Conservation (phyloP, 2,329 filamentous ascomycete species). For the Botrytis pseudocinerea region DNA sequence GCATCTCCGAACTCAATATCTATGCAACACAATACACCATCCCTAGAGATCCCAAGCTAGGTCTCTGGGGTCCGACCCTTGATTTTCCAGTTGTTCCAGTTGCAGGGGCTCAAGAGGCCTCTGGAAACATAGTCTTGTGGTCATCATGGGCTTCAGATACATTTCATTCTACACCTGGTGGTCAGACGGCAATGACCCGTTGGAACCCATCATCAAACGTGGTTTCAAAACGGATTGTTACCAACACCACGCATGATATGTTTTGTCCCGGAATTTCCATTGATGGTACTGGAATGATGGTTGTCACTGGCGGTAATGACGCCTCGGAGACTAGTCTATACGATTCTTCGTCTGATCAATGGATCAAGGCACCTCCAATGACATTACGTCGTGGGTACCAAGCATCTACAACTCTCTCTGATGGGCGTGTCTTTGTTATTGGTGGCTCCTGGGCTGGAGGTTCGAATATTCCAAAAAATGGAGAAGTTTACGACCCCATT, state of each 20-base stretch:
- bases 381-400: conserved; percentile 11
- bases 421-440: conserved; percentile 11
- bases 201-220: neutral
- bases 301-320: conserved; percentile 16
- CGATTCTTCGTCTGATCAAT: conserved; percentile 8
- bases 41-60: neutral
- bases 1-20: conserved; percentile 5
- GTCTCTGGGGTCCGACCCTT: conserved; percentile 7
- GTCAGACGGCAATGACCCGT: conserved; percentile 8
- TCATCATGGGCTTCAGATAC: conserved; percentile 14
- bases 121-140: conserved; percentile 9
- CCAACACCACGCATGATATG: conserved; percentile 14
- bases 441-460: conserved; percentile 12
- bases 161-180: conserved; percentile 9
- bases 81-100: conserved; percentile 17
- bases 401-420: conserved; percentile 15
- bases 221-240: conserved; percentile 12
- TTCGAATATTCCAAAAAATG: neutral
- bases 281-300: conserved; percentile 12
- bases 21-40: conserved; percentile 13
- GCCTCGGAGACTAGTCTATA: conserved; percentile 14
- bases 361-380: conserved; percentile 9
- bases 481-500: conserved; percentile 8
- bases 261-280: conserved; percentile 15
- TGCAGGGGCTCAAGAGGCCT: conserved; percentile 16